Base-by-base conservation (phyloP, 305 asterid species). In the Ruellia speciosa region DNA sequence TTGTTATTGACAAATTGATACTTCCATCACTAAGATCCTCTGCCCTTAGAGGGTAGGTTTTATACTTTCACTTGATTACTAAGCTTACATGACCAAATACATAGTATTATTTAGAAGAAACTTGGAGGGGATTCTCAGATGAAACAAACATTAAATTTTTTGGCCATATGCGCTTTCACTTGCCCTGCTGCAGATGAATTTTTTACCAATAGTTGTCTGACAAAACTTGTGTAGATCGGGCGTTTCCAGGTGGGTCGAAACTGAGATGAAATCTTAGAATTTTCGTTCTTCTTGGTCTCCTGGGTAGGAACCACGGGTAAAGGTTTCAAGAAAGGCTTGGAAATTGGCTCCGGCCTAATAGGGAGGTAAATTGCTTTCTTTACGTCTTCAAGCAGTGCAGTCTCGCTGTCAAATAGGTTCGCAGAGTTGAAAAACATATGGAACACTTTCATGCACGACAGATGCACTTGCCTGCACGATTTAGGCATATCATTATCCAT, bases 361-460 rank as follows among this genome's bases (percentile, higher is more conserved):
- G 82, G 79, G 60, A 73, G 60, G 49, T 74, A 79, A 37, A 76
- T 69, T n/a, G 90, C 81, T 72, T 63, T 78, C 28, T 77, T 64
- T 17, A 82, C 76, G 20, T 72, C 81, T 19, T 76, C 69, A 16
- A 67, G 52, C 0, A 85, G 69, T 3, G 75, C 85, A 17, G 73
- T 60, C 5, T 82, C 60, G 7, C 72, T 57, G 12, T 82, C 90
- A 9, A 66, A 78, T 0, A 72, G 66, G 67, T 79, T 85, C n/a
- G 61, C 59, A 3, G 90, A 72, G 71, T 72, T 78, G 74, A 65
- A 82, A 43, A 85, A 76, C 90, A 82, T 77, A 9, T 70, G 72
- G 35, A 82, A 82, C 9, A 57, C 75, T 62, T 80, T 85, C 72
- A 78, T 56, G 79, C 84, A 70, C 13, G 70, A 54, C 0, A 85